Percentiles rank a stretch among this genome's conserved stretches.
These are phyloP conservation scores for Yamadazyma trypodendri DNA, from an alignment of 1,139 yeast genomes.

Conservation along the genomic window DNA sequence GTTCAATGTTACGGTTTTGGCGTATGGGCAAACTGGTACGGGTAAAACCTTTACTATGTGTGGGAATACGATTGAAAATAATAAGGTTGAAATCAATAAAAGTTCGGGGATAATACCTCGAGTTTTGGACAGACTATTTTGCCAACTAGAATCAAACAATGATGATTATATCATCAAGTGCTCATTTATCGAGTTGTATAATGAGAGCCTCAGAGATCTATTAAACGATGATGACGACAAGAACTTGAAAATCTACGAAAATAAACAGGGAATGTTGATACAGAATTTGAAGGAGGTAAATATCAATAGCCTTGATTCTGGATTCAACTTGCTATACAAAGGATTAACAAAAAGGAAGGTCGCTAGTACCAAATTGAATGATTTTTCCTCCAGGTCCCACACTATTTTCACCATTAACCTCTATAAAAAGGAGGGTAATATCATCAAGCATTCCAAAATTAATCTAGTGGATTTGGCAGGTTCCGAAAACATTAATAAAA, in stretches of 20 bases:
- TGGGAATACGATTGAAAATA: slow-evolving; percentile 39
- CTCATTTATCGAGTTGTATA: slow-evolving; percentile 71
- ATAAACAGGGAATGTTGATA: slow-evolving; percentile 29
- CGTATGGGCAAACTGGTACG: slow-evolving; percentile 90
- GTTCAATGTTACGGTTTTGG: slow-evolving; percentile 75
- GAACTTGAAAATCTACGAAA: slow-evolving; percentile 53
- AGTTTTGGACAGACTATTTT: slow-evolving; percentile 55
- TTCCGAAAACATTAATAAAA: slow-evolving; percentile 73
- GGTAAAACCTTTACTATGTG: slow-evolving; percentile 91
- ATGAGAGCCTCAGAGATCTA: slow-evolving; percentile 68
- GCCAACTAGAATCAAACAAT: slow-evolving; percentile 27
- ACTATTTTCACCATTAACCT: slow-evolving; percentile 66
- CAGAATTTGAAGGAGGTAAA: slow-evolving; percentile 59
- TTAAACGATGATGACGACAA: slow-evolving; percentile 42
- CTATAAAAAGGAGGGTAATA: slow-evolving; percentile 46
- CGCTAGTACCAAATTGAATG: slow-evolving; percentile 70
- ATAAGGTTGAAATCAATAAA: slow-evolving; percentile 17
- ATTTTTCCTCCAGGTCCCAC: slow-evolving; percentile 69
- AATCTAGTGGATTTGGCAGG: slow-evolving; percentile 90
- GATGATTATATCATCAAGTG: slow-evolving; percentile 63
- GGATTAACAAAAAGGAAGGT: slow-evolving; percentile 62
- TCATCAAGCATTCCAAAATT: slow-evolving; percentile 57
- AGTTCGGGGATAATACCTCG: slow-evolving; percentile 72
- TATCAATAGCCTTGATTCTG: slow-evolving; percentile 53
- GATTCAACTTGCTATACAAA: slow-evolving; percentile 48